Conservation (phyloP, 2,329 filamentous ascomycete species). For the Tolypocladium guangdongense region DNA sequence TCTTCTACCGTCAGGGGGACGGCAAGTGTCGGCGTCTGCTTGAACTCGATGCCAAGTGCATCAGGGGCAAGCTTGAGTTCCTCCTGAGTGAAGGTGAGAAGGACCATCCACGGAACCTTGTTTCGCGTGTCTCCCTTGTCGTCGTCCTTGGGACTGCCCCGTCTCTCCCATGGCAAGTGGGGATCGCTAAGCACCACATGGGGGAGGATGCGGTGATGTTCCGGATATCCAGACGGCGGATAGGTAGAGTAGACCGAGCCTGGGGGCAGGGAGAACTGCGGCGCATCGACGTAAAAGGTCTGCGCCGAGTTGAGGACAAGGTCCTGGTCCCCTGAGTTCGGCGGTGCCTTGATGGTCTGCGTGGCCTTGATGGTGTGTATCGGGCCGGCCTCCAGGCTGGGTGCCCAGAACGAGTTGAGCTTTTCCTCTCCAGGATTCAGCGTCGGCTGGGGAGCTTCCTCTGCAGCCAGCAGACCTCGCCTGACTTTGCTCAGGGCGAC, state of each 20-base stretch:
- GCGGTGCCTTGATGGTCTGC: conserved; percentile 3
- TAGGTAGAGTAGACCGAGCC: conserved; percentile 24
- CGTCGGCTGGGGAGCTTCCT: too few species aligned
- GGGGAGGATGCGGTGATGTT: conserved; percentile 23
- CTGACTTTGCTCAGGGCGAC: neutral
- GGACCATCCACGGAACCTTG: too few species aligned
- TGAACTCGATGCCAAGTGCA: too few species aligned
- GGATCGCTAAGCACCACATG: conserved; percentile 34
- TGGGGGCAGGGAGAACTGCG: conserved; percentile 21
- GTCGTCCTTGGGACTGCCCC: conserved; percentile 11
- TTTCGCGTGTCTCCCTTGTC: too few species aligned
- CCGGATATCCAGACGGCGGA: conserved; percentile 26
- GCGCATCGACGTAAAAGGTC: conserved; percentile 24
- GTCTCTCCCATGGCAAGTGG: conserved; percentile 30
- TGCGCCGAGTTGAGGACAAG: conserved; percentile 6
- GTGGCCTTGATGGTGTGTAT: conserved; percentile 3
- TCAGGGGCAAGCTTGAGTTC: too few species aligned
- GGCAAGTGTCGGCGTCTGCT: too few species aligned
- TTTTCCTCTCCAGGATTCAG: conserved; percentile 6
- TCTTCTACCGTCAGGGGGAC: too few species aligned
- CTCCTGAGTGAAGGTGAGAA: too few species aligned
- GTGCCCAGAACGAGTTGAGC: conserved; percentile 11
- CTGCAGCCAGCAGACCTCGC: too few species aligned
- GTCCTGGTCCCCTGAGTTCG: neutral
- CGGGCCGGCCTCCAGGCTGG: conserved; percentile 7